Percentiles rank a stretch among this genome's conserved stretches.
Evolutionary conservation across 345 rosid genomes (phyloP).

Genomic region (Syzygium aqueum): DNA sequence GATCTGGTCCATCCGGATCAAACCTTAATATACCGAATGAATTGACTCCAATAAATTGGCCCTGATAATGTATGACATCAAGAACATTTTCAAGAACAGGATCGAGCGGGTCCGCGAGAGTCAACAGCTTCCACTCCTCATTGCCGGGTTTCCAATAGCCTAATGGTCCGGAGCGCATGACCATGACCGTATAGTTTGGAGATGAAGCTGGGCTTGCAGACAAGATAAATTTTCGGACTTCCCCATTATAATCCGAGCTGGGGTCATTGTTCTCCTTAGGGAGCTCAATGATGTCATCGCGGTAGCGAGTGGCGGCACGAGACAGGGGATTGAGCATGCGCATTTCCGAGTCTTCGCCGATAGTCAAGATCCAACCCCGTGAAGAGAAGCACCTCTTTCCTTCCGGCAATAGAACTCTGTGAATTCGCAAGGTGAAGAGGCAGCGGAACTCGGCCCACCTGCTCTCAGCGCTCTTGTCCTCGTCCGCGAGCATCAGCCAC

Average conservation of each 20-base stretch:
- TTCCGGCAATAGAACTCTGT: background rate
- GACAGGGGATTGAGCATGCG: background rate
- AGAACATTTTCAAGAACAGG: background rate
- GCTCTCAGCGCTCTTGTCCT: background rate
- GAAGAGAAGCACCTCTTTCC: background rate
- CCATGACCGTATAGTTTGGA: background rate
- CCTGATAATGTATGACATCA: background rate
- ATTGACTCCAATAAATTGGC: background rate
- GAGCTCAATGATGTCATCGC: background rate
- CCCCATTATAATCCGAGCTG: no score
- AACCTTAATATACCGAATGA: background rate
- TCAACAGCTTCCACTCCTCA: background rate
- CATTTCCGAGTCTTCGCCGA: background rate
- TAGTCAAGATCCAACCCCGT: background rate
- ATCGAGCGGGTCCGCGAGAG: background rate
- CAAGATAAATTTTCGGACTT: background rate
- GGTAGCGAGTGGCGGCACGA: background rate
- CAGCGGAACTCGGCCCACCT: background rate
- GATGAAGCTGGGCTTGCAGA: background rate
- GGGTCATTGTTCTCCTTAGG: background rate
- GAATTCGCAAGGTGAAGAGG: background rate
- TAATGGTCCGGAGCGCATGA: background rate
- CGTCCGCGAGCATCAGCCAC: background rate
- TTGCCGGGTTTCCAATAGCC: background rate
- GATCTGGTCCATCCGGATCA: background rate